Base-by-base conservation (phyloP, 2,329 filamentous ascomycete species). In the Penicillium capsulatum region DNA sequence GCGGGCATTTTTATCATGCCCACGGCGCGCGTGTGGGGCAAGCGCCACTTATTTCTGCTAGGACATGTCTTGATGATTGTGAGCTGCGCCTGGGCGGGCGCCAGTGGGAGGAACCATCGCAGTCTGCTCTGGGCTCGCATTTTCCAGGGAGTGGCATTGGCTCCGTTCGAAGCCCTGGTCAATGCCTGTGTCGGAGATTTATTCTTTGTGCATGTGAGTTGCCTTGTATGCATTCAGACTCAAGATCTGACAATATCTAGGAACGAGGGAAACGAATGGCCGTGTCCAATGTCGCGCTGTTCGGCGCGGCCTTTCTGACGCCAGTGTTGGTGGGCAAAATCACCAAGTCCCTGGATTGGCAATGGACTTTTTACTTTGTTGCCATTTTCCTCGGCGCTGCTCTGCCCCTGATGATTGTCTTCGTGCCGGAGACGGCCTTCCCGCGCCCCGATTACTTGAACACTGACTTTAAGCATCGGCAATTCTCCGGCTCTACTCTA, bases 251-350 rank as follows among this genome's bases (percentile, higher is more conserved):
- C 11, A 14, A 19, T 31, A 31, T 31, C 11, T 5, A 13, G 72
- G 74, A 87, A 71, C 77, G 86, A 36, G 89, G 90, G 20, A 79
- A 84, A 52, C 79, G 90, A 40, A 96, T 96, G 91, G 91, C 91
- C 1, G 73, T 94, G 38, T 75, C 74, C 3, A 86, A 84, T 55
- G 72, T 85, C 19, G 75, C 79, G n/a, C 68, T 86, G 2, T 86
- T 84, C 48, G 83, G 83, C 2, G 81, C 81, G 11, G 78, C 81
- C 1, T 86, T 86, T 59, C 74, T 85, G 50, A 95, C 91, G 0
- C 91, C 91, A 0, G 87, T 96, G n/a, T 68, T 95, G 16, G 89
- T 90, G 1, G 90, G 90, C 24, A 89, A 88, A 65, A 90, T 95
- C 54, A 88, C 88, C 3, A 68, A 78, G 33, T 71, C 73, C 0